Percentiles rank a stretch among this genome's conserved stretches.
Evolutionary conservation across 1,139 yeast genomes (phyloP).

Genomic region (Pichia sp.): DNA sequence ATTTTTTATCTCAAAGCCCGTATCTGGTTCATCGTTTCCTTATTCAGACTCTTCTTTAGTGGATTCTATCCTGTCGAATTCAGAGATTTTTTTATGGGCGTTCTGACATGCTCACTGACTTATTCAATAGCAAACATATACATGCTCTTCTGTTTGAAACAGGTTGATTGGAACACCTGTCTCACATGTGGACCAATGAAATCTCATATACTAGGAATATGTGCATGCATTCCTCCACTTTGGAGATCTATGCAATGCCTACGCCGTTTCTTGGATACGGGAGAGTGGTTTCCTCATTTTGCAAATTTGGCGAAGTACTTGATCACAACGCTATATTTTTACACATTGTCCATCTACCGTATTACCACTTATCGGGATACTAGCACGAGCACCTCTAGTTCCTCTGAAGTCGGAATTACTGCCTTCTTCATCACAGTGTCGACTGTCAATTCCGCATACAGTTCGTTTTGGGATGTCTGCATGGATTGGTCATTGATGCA

Average conservation of each 20-base stretch:
- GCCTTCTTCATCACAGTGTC: conserved; percentile 8
- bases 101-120: conserved; percentile 79
- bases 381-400: not conserved
- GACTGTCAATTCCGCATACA: conserved; percentile 31
- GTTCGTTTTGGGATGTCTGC: conserved; percentile 77
- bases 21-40: conserved; percentile 68
- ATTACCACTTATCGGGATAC: conserved; percentile 46
- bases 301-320: conserved; percentile 80
- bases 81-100: conserved; percentile 90
- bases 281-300: conserved; percentile 94
- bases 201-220: conserved; percentile 75
- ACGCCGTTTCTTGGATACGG: conserved; percentile 87
- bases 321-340: conserved; percentile 62
- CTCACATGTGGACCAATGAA: conserved; percentile 71
- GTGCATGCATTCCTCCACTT: conserved; percentile 77
- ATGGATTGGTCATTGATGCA: conserved; percentile 96
- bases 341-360: conserved; percentile 72
- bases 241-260: conserved; percentile 90
- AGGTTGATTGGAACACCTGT: conserved; percentile 60
- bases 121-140: conserved; percentile 84
- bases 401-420: not conserved
- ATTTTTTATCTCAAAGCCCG: conserved; percentile 53
- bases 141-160: conserved; percentile 77
- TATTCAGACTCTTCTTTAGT: conserved; percentile 69
- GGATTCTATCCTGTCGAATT: conserved; percentile 95